Evolutionary conservation across 2,329 filamentous ascomycete genomes (phyloP), one percentile per base, ranked within the genome.

Genomic region (Pseudocercospora vitis): DNA sequence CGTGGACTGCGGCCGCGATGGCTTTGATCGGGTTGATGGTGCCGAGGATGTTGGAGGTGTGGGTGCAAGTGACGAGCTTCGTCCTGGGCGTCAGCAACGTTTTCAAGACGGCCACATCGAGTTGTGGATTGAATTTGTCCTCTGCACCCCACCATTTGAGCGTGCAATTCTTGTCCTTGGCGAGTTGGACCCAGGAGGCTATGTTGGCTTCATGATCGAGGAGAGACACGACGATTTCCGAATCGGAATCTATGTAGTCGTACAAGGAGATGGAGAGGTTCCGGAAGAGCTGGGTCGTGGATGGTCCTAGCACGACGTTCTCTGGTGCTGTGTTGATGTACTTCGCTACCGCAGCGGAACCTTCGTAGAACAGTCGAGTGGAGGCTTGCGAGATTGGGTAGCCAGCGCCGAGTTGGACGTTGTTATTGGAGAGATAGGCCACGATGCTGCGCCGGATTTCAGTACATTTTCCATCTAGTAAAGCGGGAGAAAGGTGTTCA

Each of bases 141-240:
- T 54, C 49, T 4, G 64, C 55, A 18, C 57, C 57, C 87, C 87
- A 91, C 86, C 86, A 90, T 65, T 85, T 88, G 39, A 91, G 67
- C 0, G 71, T 78, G 4, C 89, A 74, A 3, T 79, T 77, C 40
- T 83, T 78, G 11, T 80, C 78, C 24, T 78, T 70, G 1, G 87
- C 87, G 21, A 91, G 77, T 46, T 82, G 79, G 0, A 89, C 73
- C 89, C 88, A 92, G 0, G 87, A 78, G 1, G 85, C 82, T 52
- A 88, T 83, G 66, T 91, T 90, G 31, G 88, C 85, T 72, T 91
- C 88, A 64, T 92, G 88, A 68, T 91, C 88, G 50, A 90, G 74
- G 52, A 79, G 80, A 0, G 87, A 89, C 8, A 91, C 65, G 57
- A 94, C 74, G 45, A 92, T 78, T 65, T 73, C 65, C 0, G 78